phyloP scores from a whole-genome alignment of 805 yeast genomes.

The Wickerhamomyces hampshirensis region DNA sequence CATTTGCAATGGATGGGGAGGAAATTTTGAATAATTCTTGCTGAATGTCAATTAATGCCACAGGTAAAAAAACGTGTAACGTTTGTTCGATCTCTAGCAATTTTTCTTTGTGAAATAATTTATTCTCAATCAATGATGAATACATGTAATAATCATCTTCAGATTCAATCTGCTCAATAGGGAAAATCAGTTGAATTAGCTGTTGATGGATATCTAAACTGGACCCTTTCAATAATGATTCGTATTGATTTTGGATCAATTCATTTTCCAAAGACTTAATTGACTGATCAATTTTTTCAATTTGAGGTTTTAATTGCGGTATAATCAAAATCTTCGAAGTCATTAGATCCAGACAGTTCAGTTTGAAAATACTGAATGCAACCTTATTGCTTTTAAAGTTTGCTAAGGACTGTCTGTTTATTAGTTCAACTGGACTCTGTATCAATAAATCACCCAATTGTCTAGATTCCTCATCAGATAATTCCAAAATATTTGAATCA shows the following conservation, averaged over 20 bases:
- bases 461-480: constrained; percentile 31
- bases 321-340: constrained; percentile 45
- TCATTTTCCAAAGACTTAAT: constrained; percentile 33
- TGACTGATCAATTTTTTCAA: constrained; percentile 26
- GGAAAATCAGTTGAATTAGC: constrained; percentile 67
- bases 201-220: constrained; percentile 57
- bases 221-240: constrained; percentile 44
- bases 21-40: constrained; percentile 52
- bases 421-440: constrained; percentile 32
- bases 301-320: constrained; percentile 34
- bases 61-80: constrained; percentile 51
- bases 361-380: constrained; percentile 36
- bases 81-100: constrained; percentile 39
- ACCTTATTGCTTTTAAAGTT: constrained; percentile 17
- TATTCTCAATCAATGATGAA: constrained; percentile 59
- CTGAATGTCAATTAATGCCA: constrained; percentile 56
- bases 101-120: constrained; percentile 42
- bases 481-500: constrained; percentile 31
- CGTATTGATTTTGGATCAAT: constrained; percentile 42
- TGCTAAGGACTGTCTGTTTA: constrained; percentile 23
- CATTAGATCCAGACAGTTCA: constrained; percentile 59
- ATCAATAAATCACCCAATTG: constrained; percentile 39
- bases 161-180: constrained; percentile 42
- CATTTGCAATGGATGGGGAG: constrained; percentile 58
- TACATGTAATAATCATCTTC: constrained; percentile 62